Base-by-base conservation (phyloP, 192 early-diverging fungal genomes). In the Phycomyces nitens region DNA sequence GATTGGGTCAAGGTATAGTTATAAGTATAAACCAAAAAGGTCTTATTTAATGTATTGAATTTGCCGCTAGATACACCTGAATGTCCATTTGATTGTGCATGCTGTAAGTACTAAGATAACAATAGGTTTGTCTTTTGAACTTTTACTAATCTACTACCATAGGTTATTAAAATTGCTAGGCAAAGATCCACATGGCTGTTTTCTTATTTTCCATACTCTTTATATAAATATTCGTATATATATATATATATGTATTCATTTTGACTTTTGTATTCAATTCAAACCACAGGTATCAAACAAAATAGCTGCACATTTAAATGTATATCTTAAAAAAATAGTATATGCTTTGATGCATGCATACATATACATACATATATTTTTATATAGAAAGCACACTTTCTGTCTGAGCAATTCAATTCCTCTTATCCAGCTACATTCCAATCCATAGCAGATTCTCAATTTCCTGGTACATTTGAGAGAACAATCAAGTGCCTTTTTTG, bases 11-110 rank as follows among this genome's bases (percentile, higher is more conserved):
- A 73, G 47, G 55, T 63, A 10, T 47, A 40, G 53, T n/a, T 64
- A 34, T 41, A 10, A 9, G 41, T 44, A 18, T 4, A 4, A 42
- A 60, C 1, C 21, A n/a, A 50, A 24, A 22, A 49, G n/a, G 6
- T 29, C 21, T 60, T 18, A 23, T 59, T 5, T 1, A 51, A 64
- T 51, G 4, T 20, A 27, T 60, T 38, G 21, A 16, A 54, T 82
- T 84, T 70, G 85, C 7, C 7, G 29, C 7, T 23, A 90, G 94
- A 47, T 73, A 89, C 12, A 89, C 93, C 29, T 85, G 89, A 73
- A 90, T 88, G 68, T 65, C 95, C 67, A 89, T 91, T 70, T 74
- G 79, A 56, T 80, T 80, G 62, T 75, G 91, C 16, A 93, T 93
- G 77, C 86, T 91, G 62, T 93, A 96, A 71, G 77, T 98, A 55